phyloP scores from a whole-genome alignment of 352 stramenopile species.

The Peronospora belbahrii region DNA sequence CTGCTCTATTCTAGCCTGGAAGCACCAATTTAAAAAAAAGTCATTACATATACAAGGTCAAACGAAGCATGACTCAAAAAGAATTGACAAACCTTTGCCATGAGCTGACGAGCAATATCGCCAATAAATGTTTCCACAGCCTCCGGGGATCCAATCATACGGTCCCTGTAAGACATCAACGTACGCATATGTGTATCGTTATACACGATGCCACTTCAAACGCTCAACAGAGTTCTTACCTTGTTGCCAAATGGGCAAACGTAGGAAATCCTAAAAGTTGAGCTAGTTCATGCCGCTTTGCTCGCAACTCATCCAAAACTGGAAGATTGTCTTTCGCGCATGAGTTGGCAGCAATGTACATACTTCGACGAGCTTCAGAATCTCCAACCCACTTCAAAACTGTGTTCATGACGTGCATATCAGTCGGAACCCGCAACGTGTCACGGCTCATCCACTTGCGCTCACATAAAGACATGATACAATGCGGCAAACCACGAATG shows the following conservation, averaged over 20 bases:
- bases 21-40: background rate
- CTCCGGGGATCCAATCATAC: conserved; percentile 80
- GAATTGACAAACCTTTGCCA: conserved; percentile 46
- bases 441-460: conserved; percentile 57
- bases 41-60: background rate
- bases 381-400: conserved; percentile 87
- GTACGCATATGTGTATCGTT: background rate
- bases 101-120: conserved; percentile 53
- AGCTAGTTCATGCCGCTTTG: conserved; percentile 85
- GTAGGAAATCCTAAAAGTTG: conserved; percentile 83
- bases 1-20: conserved; percentile 49
- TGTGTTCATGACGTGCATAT: conserved; percentile 86
- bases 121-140: conserved; percentile 59
- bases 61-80: background rate
- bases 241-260: conserved; percentile 88
- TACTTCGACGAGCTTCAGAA: conserved; percentile 71
- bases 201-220: conserved; percentile 5
- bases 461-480: conserved; percentile 48
- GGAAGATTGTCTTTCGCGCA: conserved; percentile 64
- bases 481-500: conserved; percentile 51
- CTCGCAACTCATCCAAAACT: conserved; percentile 81
- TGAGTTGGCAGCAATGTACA: conserved; percentile 87
- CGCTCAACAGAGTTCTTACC: conserved; percentile 36
- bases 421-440: conserved; percentile 63
- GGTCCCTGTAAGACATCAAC: conserved; percentile 35